These are phyloP conservation scores for Chaetomium cochliodes DNA, from an alignment of 495 filamentous ascomycete species.

Conservation along the genomic window DNA sequence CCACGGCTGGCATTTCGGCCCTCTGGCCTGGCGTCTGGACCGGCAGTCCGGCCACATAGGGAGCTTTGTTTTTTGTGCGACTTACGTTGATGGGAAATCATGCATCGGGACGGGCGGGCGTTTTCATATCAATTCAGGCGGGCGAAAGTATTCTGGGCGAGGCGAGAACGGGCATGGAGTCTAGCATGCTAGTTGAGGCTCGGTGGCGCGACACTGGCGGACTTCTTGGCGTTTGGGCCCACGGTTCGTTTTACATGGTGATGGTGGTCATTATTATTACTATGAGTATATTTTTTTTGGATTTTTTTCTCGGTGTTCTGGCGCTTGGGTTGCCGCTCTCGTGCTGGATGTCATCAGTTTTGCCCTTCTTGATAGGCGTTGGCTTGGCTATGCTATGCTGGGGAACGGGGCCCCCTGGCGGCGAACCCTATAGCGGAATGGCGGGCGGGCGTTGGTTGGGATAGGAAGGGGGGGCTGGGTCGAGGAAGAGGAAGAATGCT, in stretches of 20 bases:
- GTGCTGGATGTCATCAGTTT: slow-evolving; percentile 6
- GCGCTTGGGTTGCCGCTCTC: not conserved
- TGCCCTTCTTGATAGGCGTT: not conserved
- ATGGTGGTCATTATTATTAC: not conserved
- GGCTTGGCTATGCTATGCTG: not conserved
- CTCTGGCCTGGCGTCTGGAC: slow-evolving; percentile 3
- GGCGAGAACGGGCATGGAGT: not conserved
- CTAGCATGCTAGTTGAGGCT: not conserved
- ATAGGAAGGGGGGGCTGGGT: not conserved
- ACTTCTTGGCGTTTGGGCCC: not conserved
- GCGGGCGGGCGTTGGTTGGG: not conserved
- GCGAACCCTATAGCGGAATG: slow-evolving; percentile 1
- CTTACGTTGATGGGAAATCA: slow-evolving; percentile 13
- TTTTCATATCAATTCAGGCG: not conserved
- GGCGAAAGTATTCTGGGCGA: no score
- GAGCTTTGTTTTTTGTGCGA: slow-evolving; percentile 14
- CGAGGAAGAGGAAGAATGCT: not conserved
- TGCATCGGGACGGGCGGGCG: slow-evolving; percentile 23
- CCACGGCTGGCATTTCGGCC: slow-evolving; percentile 12
- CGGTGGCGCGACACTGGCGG: not conserved
- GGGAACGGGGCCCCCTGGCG: not conserved
- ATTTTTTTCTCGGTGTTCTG: slow-evolving; percentile 11
- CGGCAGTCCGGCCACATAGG: not conserved
- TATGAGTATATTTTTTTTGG: slow-evolving; percentile 13
- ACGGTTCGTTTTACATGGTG: not conserved